Evolutionary conservation across 176 grass and related monocot species (phyloP).

Genomic region (Eragrostis nindensis): DNA sequence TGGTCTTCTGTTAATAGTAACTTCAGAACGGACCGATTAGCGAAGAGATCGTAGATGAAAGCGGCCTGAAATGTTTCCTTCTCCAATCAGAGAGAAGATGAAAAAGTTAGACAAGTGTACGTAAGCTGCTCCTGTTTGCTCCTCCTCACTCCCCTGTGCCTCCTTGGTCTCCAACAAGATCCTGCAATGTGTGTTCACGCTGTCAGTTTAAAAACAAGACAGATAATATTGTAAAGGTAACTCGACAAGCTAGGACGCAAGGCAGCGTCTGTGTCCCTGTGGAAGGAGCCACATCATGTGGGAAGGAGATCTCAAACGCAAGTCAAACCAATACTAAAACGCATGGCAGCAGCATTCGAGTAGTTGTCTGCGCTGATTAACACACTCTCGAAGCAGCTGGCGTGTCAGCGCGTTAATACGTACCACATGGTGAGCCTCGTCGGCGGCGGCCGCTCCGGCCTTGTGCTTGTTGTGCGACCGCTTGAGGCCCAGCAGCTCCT

Average conservation of each 20-base stretch:
- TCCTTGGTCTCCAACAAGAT: conserved; percentile 30
- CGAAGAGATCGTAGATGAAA: neutral
- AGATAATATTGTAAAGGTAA: too few relatives aligned
- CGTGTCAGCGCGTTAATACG: neutral
- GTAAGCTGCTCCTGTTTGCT: neutral
- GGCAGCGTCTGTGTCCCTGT: neutral
- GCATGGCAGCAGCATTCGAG: neutral
- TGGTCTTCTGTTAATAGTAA: neutral
- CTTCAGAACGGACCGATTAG: neutral
- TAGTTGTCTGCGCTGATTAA: neutral
- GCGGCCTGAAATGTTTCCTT: neutral
- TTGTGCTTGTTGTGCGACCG: conserved; percentile 38
- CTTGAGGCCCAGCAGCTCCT: conserved; percentile 70
- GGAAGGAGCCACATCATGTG: neutral
- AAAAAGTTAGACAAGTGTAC: neutral
- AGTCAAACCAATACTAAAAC: neutral
- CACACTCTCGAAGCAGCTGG: neutral
- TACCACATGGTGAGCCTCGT: conserved; percentile 28
- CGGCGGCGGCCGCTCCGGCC: conserved; percentile 25
- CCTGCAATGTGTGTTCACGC: conserved; percentile 8
- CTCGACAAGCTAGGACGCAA: neutral
- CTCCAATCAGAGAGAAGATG: neutral
- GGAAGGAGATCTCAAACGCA: neutral
- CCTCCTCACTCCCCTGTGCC: neutral
- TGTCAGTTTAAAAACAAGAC: neutral